These are phyloP conservation scores for Wallacemonas sp. DNA, from an alignment of 208 protist species.

Conservation along the genomic window DNA sequence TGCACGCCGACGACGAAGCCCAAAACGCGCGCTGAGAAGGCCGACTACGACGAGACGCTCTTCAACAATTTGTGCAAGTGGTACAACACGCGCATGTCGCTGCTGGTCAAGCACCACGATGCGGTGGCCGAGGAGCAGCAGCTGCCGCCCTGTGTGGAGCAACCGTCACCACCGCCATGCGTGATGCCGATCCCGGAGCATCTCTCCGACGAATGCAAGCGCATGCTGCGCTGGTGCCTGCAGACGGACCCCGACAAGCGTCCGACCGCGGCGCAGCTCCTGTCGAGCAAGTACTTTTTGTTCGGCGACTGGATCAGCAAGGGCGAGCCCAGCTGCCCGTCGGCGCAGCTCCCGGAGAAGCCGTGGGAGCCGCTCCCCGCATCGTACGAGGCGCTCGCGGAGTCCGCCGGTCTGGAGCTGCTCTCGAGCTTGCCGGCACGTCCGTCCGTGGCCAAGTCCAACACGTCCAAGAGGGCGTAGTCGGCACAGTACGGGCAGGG, in stretches of 20 bases:
- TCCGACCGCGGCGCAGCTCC: conserved; percentile 67
- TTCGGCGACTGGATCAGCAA: conserved; percentile 64
- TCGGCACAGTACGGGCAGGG: too few species aligned
- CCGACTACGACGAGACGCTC: conserved; percentile 37
- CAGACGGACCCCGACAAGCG: conserved; percentile 44
- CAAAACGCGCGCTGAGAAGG: conserved; percentile 38
- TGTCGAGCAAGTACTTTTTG: conserved; percentile 71
- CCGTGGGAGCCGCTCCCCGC: conserved; percentile 48
- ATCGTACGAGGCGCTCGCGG: conserved; percentile 42
- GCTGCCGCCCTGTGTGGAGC: conserved; percentile 22
- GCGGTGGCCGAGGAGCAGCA: conserved; percentile 32
- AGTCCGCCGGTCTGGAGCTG: conserved; percentile 28
- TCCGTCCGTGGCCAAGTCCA: not conserved
- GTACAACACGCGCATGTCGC: conserved; percentile 32
- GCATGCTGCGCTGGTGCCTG: conserved; percentile 69
- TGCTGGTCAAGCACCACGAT: conserved; percentile 25
- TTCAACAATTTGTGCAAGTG: conserved; percentile 40
- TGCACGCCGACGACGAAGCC: conserved; percentile 32
- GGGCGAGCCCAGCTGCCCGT: not conserved
- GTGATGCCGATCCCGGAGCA: conserved; percentile 53
- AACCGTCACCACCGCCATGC: conserved; percentile 21
- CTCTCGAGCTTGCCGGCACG: conserved; percentile 9
- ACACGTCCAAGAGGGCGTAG: conserved; percentile 6
- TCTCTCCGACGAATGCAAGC: conserved; percentile 61
- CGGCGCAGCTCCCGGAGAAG: conserved; percentile 33